Percentiles rank a stretch among this genome's conserved stretches.
These are phyloP conservation scores for Chytriomyces confervae DNA, from an alignment of 192 early-diverging fungal genomes.

Conservation along the genomic window DNA sequence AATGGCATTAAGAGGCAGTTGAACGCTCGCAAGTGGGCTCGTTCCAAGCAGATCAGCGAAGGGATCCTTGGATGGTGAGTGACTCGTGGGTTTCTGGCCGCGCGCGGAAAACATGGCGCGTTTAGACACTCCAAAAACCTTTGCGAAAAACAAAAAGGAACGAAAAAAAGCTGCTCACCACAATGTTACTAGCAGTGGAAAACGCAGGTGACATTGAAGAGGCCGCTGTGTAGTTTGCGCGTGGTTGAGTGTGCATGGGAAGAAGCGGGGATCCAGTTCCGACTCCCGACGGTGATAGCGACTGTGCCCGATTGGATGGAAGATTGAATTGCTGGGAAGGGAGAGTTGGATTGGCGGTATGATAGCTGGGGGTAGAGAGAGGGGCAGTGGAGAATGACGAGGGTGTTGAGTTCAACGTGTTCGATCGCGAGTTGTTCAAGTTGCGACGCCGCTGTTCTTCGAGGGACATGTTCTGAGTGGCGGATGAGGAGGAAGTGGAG, in stretches of 20 bases:
- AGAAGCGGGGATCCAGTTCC: not conserved
- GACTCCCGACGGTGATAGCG: not conserved
- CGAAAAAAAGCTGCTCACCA: too few relatives aligned
- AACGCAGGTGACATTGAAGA: too few relatives aligned
- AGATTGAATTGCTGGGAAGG: too few relatives aligned
- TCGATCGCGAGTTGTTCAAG: not conserved
- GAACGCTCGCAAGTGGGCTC: not conserved
- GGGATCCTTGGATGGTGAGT: not conserved
- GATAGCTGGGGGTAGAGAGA: not conserved
- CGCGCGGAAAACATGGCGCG: too few relatives aligned
- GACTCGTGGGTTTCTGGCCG: too few relatives aligned
- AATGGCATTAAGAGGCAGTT: constrained; percentile 9
- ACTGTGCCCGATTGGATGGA: too few relatives aligned
- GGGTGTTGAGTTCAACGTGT: not conserved
- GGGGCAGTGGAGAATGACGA: not conserved
- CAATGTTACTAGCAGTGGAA: too few relatives aligned
- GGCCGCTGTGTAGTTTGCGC: too few relatives aligned
- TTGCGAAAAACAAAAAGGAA: too few relatives aligned
- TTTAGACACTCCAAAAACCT: too few relatives aligned
- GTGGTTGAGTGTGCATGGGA: not conserved
- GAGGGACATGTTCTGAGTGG: not conserved
- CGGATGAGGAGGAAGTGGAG: not conserved
- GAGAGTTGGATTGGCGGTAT: not conserved
- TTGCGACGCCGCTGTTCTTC: constrained; percentile 8
- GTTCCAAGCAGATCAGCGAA: constrained; percentile 18